These are phyloP conservation scores for Dendryphion nanum DNA, from an alignment of 2,329 filamentous ascomycete genomes.

Conservation along the genomic window DNA sequence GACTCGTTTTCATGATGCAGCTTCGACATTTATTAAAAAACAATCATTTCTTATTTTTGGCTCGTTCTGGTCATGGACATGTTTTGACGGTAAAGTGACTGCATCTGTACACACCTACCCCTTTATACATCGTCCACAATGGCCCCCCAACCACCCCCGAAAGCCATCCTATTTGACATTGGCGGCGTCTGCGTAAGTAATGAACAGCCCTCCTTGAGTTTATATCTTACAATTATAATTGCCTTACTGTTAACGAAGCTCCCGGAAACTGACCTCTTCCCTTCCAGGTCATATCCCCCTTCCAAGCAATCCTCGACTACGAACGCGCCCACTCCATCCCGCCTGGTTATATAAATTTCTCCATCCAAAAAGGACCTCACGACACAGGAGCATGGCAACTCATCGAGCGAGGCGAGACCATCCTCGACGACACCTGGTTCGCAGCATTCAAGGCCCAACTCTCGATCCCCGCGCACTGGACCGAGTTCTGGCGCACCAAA, in stretches of 20 bases:
- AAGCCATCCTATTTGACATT: constrained; percentile 77
- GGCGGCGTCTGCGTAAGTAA: constrained; percentile 89
- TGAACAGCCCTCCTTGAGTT: constrained; percentile 1
- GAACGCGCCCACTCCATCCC: constrained; percentile 75
- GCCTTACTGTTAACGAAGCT: not conserved
- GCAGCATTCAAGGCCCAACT: constrained; percentile 73
- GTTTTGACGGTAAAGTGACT: too few species aligned
- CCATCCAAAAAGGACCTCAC: constrained; percentile 75
- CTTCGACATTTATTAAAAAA: too few species aligned
- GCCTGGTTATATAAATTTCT: constrained; percentile 86
- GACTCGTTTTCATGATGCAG: too few species aligned
- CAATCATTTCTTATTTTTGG: too few species aligned
- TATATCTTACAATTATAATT: constrained; percentile 2
- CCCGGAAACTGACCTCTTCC: not conserved
- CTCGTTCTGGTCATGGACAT: too few species aligned
- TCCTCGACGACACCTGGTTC: constrained; percentile 74
- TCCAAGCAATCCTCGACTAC: constrained; percentile 91
- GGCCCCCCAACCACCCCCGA: constrained; percentile 11
- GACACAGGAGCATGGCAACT: constrained; percentile 78
- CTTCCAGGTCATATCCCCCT: constrained; percentile 77
- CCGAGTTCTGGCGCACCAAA: constrained; percentile 48
- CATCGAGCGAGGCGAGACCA: constrained; percentile 80
- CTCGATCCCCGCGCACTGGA: constrained; percentile 65
- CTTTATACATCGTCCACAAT: too few species aligned
- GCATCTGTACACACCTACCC: too few species aligned